Evolutionary conservation across 352 stramenopile species (phyloP).

Genomic region (Thalassiosira livingstoniorum): DNA sequence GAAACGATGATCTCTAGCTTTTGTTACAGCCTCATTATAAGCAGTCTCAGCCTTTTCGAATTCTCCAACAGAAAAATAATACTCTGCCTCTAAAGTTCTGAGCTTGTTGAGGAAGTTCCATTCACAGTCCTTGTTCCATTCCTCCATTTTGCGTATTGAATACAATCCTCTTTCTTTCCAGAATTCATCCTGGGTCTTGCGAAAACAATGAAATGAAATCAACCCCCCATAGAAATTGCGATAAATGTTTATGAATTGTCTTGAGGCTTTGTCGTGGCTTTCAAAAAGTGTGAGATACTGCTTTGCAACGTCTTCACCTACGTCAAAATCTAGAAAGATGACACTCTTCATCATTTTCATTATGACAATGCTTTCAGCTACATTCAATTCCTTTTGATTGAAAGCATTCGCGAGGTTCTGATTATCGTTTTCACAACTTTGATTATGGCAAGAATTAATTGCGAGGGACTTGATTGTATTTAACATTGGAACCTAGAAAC

Average conservation of each 20-base stretch:
- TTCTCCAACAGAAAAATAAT: constrained; percentile 7
- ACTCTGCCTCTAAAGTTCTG: constrained; percentile 1
- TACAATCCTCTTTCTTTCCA: constrained; percentile 31
- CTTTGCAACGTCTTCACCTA: not conserved
- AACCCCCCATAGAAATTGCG: constrained; percentile 30
- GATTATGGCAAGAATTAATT: not conserved
- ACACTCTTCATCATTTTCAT: constrained; percentile 34
- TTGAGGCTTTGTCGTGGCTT: not conserved
- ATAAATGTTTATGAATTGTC: constrained; percentile 35
- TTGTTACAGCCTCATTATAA: not conserved
- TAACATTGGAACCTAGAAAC: not conserved
- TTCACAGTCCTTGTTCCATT: constrained; percentile 19
- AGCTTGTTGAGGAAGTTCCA: constrained; percentile 55
- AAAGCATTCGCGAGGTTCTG: constrained; percentile 14
- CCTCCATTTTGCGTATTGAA: constrained; percentile 32
- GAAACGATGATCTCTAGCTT: not conserved
- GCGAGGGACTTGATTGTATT: constrained; percentile 1
- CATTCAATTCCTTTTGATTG: constrained; percentile 26
- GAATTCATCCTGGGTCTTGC: constrained; percentile 15
- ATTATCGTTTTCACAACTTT: constrained; percentile 10
- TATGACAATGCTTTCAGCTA: constrained; percentile 16
- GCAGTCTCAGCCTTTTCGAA: not conserved
- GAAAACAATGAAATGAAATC: constrained; percentile 38
- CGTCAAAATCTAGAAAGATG: constrained; percentile 33
- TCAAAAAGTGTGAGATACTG: constrained; percentile 44